phyloP scores from a whole-genome alignment of 805 yeast species.

The Sporopachydermia quercuum region DNA sequence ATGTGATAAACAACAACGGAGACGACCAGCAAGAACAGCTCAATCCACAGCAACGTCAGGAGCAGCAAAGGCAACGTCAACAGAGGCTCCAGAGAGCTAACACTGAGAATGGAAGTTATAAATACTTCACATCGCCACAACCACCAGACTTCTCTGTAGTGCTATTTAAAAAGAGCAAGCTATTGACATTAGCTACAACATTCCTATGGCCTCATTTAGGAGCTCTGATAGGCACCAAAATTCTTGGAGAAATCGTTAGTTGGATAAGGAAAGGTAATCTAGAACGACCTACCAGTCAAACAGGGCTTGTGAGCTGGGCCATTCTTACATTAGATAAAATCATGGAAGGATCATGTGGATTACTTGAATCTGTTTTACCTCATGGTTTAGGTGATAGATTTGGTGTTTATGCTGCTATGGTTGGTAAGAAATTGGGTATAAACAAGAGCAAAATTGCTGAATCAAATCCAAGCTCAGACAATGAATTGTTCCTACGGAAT shows the following conservation, averaged over 20 bases:
- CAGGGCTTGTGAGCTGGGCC: neutral
- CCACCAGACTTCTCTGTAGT: neutral
- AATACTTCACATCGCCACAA: neutral
- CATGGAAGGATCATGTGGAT: neutral
- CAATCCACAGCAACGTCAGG: neutral
- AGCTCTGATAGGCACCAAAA: neutral
- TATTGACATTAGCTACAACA: neutral
- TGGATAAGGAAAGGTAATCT: neutral
- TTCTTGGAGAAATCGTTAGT: neutral
- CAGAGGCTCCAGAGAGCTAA: neutral
- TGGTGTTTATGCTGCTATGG: slow-evolving; percentile 5
- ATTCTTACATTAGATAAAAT: neutral
- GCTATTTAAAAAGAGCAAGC: neutral
- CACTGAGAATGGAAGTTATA: neutral
- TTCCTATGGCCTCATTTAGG: neutral
- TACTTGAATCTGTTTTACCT: slow-evolving; percentile 2
- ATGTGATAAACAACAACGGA: too few relatives aligned
- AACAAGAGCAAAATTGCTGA: slow-evolving; percentile 11
- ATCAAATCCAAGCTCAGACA: slow-evolving; percentile 7
- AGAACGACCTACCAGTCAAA: neutral
- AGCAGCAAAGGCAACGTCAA: neutral
- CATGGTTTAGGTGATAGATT: slow-evolving; percentile 10
- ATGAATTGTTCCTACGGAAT: slow-evolving; percentile 12
- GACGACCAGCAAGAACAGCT: too few relatives aligned
- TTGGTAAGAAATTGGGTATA: slow-evolving; percentile 9